Evolutionary conservation across 352 stramenopile species (phyloP).

Genomic region (Phytophthora sp.): DNA sequence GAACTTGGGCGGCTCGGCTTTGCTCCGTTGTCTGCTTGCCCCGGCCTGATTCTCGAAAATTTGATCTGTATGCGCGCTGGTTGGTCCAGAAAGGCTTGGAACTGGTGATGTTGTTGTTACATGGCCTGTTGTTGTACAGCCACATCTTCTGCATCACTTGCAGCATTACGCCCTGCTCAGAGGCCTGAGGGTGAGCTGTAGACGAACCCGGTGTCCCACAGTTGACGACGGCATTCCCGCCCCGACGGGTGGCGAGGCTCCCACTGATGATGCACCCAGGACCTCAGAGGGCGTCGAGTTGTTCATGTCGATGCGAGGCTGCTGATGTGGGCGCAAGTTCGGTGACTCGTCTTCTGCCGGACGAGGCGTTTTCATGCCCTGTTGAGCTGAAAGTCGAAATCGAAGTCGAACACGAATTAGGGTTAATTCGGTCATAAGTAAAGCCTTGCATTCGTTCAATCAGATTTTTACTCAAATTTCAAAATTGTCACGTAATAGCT

Average conservation of each 20-base stretch:
- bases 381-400: background rate
- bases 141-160: conserved; percentile 21
- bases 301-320: background rate
- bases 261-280: background rate
- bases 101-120: conserved; percentile 6
- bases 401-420: background rate
- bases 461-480: background rate
- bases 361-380: background rate
- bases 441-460: background rate
- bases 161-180: conserved; percentile 5
- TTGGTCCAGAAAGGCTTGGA: conserved; percentile 11
- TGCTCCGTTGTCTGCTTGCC: conserved; percentile 12
- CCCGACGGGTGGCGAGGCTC: background rate
- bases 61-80: conserved; percentile 2
- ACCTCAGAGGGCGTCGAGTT: background rate
- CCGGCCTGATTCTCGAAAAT: conserved; percentile 12
- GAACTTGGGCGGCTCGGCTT: conserved; percentile 20
- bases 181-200: background rate
- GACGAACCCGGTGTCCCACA: background rate
- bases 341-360: background rate
- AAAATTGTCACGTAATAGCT: background rate
- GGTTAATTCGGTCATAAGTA: too few species aligned
- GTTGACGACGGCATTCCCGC: background rate
- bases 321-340: background rate
- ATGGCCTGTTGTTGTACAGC: conserved; percentile 7